phyloP scores from a whole-genome alignment of 192 early-diverging fungal species.

The Coemansia guatemalensis region DNA sequence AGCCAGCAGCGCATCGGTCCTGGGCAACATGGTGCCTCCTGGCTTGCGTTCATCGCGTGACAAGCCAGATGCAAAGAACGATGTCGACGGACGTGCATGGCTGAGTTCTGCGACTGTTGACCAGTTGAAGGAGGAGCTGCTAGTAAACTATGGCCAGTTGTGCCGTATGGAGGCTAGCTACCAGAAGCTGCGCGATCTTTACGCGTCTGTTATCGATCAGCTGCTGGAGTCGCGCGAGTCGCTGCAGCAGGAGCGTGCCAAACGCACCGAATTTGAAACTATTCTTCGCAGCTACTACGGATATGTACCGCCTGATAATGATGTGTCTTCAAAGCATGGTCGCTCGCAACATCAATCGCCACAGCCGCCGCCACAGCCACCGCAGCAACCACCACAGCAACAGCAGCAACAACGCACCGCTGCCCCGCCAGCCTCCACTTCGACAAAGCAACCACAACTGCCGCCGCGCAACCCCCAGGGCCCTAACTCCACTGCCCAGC shows the following conservation, averaged over 20 bases:
- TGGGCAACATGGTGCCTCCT: slow-evolving; percentile 39
- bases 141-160: slow-evolving; percentile 50
- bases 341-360: background rate
- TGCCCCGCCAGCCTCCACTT: background rate
- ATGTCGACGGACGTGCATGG: slow-evolving; percentile 19
- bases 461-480: slow-evolving; percentile 2
- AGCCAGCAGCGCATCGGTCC: slow-evolving; percentile 28
- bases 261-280: slow-evolving; percentile 30
- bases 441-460: slow-evolving; percentile 3
- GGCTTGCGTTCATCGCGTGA: slow-evolving; percentile 35
- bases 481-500: background rate
- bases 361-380: background rate
- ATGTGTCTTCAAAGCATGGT: background rate
- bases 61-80: background rate
- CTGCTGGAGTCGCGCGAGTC: slow-evolving; percentile 39
- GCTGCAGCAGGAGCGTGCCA: slow-evolving; percentile 42
- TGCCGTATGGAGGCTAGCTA: slow-evolving; percentile 51
- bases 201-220: slow-evolving; percentile 46
- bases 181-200: slow-evolving; percentile 50
- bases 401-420: background rate
- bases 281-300: slow-evolving; percentile 45
- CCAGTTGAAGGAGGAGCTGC: slow-evolving; percentile 49
- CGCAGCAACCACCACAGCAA: background rate
- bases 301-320: slow-evolving; percentile 17
- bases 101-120: slow-evolving; percentile 28